Evolutionary conservation across 163 green algal genomes (phyloP).

Genomic region (Chlorella variabilis): DNA sequence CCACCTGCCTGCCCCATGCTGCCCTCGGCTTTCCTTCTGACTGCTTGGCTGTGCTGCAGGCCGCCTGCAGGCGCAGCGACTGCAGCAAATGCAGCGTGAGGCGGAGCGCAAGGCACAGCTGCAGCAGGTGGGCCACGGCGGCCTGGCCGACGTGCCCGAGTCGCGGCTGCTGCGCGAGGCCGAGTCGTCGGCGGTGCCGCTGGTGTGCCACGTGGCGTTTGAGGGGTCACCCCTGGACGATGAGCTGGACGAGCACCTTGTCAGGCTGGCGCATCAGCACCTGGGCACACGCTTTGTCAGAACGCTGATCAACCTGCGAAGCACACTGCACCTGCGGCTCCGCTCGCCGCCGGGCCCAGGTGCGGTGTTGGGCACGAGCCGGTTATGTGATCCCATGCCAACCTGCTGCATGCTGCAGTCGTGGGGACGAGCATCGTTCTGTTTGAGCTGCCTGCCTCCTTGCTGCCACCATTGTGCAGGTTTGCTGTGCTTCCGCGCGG

Average conservation of each 20-base stretch:
- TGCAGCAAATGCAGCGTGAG: slow-evolving; percentile 16
- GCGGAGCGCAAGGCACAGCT: background rate
- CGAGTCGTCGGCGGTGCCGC: background rate
- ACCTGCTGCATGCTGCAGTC: too few relatives aligned
- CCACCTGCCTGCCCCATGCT: too few relatives aligned
- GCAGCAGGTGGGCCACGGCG: slow-evolving; percentile 15
- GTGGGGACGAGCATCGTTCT: too few relatives aligned
- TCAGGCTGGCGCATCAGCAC: slow-evolving; percentile 19
- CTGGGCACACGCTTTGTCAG: slow-evolving; percentile 38
- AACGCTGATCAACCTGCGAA: background rate
- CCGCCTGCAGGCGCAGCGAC: background rate
- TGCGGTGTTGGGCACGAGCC: too few relatives aligned
- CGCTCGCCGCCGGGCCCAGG: slow-evolving; percentile 21
- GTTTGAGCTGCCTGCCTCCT: too few relatives aligned
- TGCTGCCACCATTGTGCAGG: slow-evolving; percentile 12
- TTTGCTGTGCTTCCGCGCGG: slow-evolving; percentile 21
- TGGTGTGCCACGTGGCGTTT: slow-evolving; percentile 28
- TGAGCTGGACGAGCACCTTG: slow-evolving; percentile 34
- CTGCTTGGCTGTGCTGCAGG: too few relatives aligned
- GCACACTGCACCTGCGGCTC: slow-evolving; percentile 23
- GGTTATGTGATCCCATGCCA: too few relatives aligned
- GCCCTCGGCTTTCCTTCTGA: background rate
- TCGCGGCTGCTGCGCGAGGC: slow-evolving; percentile 1
- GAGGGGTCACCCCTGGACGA: slow-evolving; percentile 25
- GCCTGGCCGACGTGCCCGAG: slow-evolving; percentile 1